Percentiles rank a stretch among this genome's conserved stretches.
These are phyloP conservation scores for Sicyos edulis DNA, from an alignment of 306 rosid genomes.

Conservation along the genomic window DNA sequence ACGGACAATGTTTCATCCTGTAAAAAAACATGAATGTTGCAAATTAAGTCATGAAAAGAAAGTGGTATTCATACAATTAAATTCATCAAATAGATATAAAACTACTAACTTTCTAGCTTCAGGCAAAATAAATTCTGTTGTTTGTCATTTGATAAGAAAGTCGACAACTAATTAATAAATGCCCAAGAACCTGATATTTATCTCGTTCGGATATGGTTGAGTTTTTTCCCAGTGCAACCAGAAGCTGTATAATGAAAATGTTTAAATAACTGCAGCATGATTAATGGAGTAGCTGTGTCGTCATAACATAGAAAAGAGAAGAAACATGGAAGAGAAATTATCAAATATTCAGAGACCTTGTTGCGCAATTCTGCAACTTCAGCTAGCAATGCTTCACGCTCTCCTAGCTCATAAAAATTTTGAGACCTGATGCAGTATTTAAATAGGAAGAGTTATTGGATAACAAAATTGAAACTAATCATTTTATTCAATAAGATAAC, in stretches of 20 bases:
- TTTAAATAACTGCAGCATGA: slow-evolving; percentile 26
- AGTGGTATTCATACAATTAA: slow-evolving; percentile 9
- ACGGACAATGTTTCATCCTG: slow-evolving; percentile 52
- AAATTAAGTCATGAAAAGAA: slow-evolving; percentile 14
- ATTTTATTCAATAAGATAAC: slow-evolving; percentile 21
- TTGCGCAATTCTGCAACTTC: slow-evolving; percentile 74
- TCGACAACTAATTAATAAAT: slow-evolving; percentile 18
- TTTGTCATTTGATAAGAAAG: slow-evolving; percentile 14
- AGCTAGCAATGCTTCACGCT: slow-evolving; percentile 61
- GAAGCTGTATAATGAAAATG: slow-evolving; percentile 44
- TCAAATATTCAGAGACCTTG: slow-evolving; percentile 42
- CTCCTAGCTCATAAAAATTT: slow-evolving; percentile 67
- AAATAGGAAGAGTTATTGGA: slow-evolving; percentile 32
- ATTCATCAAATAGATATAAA: not conserved
- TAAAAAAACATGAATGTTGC: slow-evolving; percentile 21
- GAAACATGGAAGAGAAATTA: slow-evolving; percentile 16
- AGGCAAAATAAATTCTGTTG: slow-evolving; percentile 7
- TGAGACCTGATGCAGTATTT: slow-evolving; percentile 47
- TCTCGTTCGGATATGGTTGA: slow-evolving; percentile 28
- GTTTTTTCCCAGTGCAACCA: slow-evolving; percentile 43
- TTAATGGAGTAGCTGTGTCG: slow-evolving; percentile 11
- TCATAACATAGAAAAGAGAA: slow-evolving; percentile 9
- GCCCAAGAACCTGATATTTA: slow-evolving; percentile 46
- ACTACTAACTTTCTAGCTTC: slow-evolving; percentile 12
- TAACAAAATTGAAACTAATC: slow-evolving; percentile 22